Evolutionary conservation across 345 rosid species (phyloP).

Genomic region (Gynandropsis gynandra): DNA sequence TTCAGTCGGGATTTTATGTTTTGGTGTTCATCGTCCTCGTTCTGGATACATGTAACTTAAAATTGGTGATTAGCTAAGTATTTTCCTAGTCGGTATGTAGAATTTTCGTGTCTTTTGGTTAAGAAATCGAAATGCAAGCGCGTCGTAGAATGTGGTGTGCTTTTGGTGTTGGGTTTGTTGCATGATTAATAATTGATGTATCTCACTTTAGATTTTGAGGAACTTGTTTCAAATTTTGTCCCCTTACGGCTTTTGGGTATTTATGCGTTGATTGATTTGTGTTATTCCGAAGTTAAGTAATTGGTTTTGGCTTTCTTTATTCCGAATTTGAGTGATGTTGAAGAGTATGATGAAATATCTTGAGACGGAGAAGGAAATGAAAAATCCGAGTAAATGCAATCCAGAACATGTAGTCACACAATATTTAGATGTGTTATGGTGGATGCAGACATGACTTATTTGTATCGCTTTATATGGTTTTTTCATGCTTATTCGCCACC

Average conservation of each 20-base stretch:
- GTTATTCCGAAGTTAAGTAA: too few species aligned
- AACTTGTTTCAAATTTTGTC: background rate
- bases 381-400: too few species aligned
- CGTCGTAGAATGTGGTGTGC: background rate
- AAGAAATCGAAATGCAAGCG: constrained; percentile 2
- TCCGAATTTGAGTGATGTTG: too few species aligned
- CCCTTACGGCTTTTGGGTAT: background rate
- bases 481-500: too few species aligned
- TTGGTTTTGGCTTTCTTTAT: too few species aligned
- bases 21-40: constrained; percentile 8
- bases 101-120: background rate
- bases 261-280: too few species aligned
- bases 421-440: too few species aligned
- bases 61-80: background rate
- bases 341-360: too few species aligned
- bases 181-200: background rate
- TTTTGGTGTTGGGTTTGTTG: constrained; percentile 5
- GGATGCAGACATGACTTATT: too few species aligned
- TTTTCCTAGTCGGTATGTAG: background rate
- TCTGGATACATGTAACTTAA: background rate
- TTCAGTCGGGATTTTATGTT: background rate
- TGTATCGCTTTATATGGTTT: too few species aligned
- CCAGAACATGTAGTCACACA: too few species aligned
- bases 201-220: background rate
- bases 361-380: too few species aligned